Conservation (phyloP, 495 filamentous ascomycete species). For the Aspergillus sparsus region DNA sequence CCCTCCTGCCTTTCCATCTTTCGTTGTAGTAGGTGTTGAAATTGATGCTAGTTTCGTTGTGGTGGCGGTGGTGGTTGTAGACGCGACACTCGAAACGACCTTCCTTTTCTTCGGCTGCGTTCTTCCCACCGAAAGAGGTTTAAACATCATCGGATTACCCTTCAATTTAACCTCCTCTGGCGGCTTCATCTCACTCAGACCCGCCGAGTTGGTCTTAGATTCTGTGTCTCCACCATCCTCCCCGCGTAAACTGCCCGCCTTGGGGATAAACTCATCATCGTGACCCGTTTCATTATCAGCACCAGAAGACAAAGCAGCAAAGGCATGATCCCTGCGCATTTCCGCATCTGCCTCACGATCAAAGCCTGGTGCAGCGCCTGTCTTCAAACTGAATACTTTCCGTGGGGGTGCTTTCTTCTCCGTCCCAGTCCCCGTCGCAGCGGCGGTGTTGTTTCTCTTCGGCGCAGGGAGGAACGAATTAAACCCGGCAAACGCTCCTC, state of each 20-base stretch:
- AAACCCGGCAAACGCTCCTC: conserved; percentile 69
- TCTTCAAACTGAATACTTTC: conserved; percentile 69
- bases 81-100: conserved; percentile 2
- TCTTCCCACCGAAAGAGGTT: conserved; percentile 76
- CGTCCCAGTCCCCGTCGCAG: conserved; percentile 25
- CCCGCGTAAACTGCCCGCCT: conserved; percentile 20
- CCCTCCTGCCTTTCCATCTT: not conserved
- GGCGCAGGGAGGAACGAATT: conserved; percentile 86
- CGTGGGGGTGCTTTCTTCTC: conserved; percentile 32
- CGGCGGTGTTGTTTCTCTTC: conserved; percentile 53
- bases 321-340: conserved; percentile 34
- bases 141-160: conserved; percentile 83
- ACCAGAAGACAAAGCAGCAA: conserved; percentile 19
- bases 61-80: conserved; percentile 15
- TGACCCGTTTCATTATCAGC: conserved; percentile 8
- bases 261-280: conserved; percentile 28
- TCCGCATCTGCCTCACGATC: conserved; percentile 58
- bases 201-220: not conserved
- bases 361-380: conserved; percentile 76
- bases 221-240: conserved; percentile 15
- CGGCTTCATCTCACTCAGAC: conserved; percentile 3
- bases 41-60: conserved; percentile 12
- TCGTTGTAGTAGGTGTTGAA: conserved; percentile 16
- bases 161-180: conserved; percentile 64
- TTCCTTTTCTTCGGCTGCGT: conserved; percentile 68